Base-by-base conservation (phyloP, 164 flowering plant genomes). In the Hamamelis virginiana region DNA sequence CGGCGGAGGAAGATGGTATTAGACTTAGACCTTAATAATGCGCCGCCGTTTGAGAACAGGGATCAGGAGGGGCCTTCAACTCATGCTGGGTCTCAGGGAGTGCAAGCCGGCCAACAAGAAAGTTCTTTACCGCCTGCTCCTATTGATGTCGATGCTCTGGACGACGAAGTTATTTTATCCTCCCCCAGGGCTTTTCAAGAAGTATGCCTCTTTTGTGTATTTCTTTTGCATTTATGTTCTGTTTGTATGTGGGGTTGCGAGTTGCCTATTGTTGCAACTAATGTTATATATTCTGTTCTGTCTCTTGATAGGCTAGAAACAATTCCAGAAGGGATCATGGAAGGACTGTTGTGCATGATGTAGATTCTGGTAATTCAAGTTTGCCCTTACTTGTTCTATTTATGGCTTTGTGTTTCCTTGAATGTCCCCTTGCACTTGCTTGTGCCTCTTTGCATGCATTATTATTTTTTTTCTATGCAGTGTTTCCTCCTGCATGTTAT, bases 151-250 rank as follows among this genome's bases (percentile, higher is more conserved):
- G 94, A 91, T 67, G 86, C 81, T 62, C 62, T 86, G 47, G 97
- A 91, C 59, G 97, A 91, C 73, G 97, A 89, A 62, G 89, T 91
- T 41, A 38, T 91, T 67, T 83, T 83, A 66, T 85, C 92, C 9
- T 84, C 91, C 5, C 84, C 94, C 1, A 82, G 80, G 71, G 84
- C 91, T 18, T 91, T 89, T 83, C 83, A 83, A 5, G 88, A 82
- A 73, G 97, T 87, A 78, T 61, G 78, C 21, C 33, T 41, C 56
- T 2, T 50, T 62, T 48, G 59, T 63, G 4, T 60, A 0, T 28
- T 21, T 14, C 3, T 33, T 9, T 1, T 22, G 16, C 5, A 18
- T 26, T 25, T 69, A 9, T 61, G 16, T 10, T 67, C 9, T 28
- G 1, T 28, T 9, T 21, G n/a, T 38, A 58, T 15, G 51, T 69